Conservation (phyloP, 805 yeast species). For the Metschnikowia colocasiae region DNA sequence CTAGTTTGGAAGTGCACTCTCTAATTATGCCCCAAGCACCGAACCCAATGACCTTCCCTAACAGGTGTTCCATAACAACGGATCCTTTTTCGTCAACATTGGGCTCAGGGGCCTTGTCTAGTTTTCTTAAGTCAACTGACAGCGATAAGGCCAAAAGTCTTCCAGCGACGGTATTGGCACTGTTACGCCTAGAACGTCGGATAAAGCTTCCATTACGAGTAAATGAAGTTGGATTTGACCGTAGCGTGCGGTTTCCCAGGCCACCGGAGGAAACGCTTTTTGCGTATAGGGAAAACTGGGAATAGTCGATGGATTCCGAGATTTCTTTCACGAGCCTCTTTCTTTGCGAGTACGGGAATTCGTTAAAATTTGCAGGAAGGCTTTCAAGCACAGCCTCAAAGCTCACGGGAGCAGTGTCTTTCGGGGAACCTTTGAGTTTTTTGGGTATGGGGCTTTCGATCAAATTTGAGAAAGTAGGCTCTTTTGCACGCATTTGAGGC, state of each 20-base stretch:
- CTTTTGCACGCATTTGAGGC: conserved; percentile 10
- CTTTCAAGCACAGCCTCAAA: conserved; percentile 41
- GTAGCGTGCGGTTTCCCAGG: conserved; percentile 20
- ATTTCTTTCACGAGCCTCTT: conserved; percentile 41
- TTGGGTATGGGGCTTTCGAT: conserved; percentile 19
- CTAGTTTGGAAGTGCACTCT: conserved; percentile 49
- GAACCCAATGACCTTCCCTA: conserved; percentile 76
- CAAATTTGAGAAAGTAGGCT: conserved; percentile 9
- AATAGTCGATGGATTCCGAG: conserved; percentile 39
- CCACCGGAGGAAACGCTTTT: conserved; percentile 29
- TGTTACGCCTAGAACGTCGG: conserved; percentile 30
- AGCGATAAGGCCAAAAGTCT: conserved; percentile 37
- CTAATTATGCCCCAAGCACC: conserved; percentile 91
- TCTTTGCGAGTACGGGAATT: conserved; percentile 59
- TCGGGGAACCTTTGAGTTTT: conserved; percentile 23
- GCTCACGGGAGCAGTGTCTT: conserved; percentile 27
- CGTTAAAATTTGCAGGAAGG: conserved; percentile 42
- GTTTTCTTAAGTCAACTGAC: conserved; percentile 31
- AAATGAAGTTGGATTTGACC: conserved; percentile 15
- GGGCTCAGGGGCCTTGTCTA: conserved; percentile 25
- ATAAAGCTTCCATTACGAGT: conserved; percentile 26
- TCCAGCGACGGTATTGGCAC: conserved; percentile 39
- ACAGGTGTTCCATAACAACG: conserved; percentile 52
- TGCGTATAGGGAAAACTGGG: conserved; percentile 41
- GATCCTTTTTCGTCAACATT: conserved; percentile 67